Base-by-base conservation (phyloP, 176 grass and related monocot species). In the Eremochloa ophiuroides region DNA sequence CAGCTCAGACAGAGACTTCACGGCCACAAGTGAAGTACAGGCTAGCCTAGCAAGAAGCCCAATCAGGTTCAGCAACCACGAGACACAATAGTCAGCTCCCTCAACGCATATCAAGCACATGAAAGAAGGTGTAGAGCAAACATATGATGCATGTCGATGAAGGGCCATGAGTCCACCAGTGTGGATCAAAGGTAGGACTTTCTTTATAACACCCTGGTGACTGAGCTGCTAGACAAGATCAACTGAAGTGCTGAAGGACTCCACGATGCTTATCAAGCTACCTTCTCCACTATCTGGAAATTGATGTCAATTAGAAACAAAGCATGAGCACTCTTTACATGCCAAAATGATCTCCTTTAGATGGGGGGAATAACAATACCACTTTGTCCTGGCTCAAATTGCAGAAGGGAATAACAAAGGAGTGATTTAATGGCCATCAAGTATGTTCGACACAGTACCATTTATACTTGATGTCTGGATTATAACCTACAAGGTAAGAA, bases 41-140 rank as follows among this genome's bases (percentile, higher is more conserved):
- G 92, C 90, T 46, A 98, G 84, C 86, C 93, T 93, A 46, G 90
- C 86, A 43, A 98, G 92, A 82, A 94, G 85, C 79, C 83, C 74
- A 46, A 98, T 84, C 85, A 98, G 77, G 61, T 82, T 85, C 95
- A 94, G 86, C 65, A 82, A 46, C 63, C 77, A 80, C n/a, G 86
- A 69, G 42, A 91, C 63, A 75, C 56, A 73, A 80, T 55, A 80
- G 56, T 80, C 71, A 80, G 83, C 27, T 40, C 28, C 73, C 18
- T 46, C 22, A 15, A 61, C 38, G 10, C 38, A 10, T 40, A 40
- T 40, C 38, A n/a, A n/a, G n/a, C n/a, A n/a, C n/a, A n/a, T n/a
- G n/a, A n/a, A n/a, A n/a, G n/a, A n/a, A n/a, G n/a, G n/a, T n/a
- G n/a, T n/a, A n/a, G 9, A 35, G 44, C 39, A 71, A 88, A 82